A percentile compares a stretch with the other conserved stretches of the same genome.
Conservation (phyloP, 176 grass and related monocot species). For the Musa beccarii region DNA sequence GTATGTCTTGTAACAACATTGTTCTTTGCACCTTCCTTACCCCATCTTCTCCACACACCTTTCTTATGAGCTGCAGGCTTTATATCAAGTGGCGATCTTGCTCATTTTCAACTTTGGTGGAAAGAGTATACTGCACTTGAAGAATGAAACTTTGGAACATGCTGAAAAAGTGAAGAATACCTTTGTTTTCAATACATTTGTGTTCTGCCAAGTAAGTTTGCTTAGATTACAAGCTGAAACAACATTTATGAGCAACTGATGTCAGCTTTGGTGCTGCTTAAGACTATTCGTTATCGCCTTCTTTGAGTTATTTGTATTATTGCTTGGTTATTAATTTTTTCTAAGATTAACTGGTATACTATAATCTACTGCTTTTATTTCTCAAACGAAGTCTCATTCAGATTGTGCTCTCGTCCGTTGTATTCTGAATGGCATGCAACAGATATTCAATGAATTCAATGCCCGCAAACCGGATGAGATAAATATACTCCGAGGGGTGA, state of each 20-base stretch:
- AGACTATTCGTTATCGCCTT: neutral
- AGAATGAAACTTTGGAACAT: constrained; percentile 33
- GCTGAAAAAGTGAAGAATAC: constrained; percentile 85
- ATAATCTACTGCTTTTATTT: neutral
- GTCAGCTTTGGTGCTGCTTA: neutral
- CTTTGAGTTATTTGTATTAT: too few species aligned
- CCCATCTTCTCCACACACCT: neutral
- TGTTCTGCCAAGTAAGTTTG: constrained; percentile 66
- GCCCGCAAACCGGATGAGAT: constrained; percentile 76
- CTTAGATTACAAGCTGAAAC: neutral
- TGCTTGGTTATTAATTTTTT: neutral
- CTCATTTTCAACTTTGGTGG: constrained; percentile 70
- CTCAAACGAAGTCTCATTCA: neutral
- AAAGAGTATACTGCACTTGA: constrained; percentile 51
- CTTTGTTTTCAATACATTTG: constrained; percentile 95
- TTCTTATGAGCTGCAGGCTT: constrained; percentile 46
- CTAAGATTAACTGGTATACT: neutral
- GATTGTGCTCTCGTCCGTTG: neutral
- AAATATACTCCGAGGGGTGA: constrained; percentile 69
- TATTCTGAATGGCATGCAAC: constrained; percentile 17
- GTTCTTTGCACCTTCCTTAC: neutral
- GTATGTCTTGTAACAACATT: constrained; percentile 25
- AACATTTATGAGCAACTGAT: constrained; percentile 10
- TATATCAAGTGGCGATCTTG: constrained; percentile 81
- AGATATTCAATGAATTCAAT: constrained; percentile 97